These are phyloP conservation scores for Apiospora saccharicola DNA, from an alignment of 2,329 filamentous ascomycete genomes.

Conservation along the genomic window DNA sequence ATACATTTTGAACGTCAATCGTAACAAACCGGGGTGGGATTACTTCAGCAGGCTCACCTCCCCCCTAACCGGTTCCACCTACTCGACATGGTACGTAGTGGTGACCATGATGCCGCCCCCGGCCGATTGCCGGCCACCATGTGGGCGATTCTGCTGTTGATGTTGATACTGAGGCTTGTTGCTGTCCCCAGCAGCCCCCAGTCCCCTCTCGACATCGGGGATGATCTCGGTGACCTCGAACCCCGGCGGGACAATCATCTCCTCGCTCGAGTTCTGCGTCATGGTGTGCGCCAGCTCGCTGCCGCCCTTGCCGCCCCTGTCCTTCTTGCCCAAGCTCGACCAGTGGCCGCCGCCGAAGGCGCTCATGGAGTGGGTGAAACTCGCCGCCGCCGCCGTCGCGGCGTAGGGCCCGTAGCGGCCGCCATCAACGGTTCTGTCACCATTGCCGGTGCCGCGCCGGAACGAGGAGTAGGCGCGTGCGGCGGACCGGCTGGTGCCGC, in stretches of 20 bases:
- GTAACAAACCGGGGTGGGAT: not conserved
- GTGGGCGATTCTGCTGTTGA: not conserved
- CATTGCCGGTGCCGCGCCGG: not conserved
- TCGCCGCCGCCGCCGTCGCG: not conserved
- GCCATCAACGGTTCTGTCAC: not conserved
- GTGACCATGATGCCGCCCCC: slow-evolving; percentile 24
- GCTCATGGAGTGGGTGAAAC: not conserved
- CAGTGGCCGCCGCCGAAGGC: not conserved
- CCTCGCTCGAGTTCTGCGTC: slow-evolving; percentile 19
- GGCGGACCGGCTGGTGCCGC: not conserved
- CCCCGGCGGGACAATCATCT: slow-evolving; percentile 7
- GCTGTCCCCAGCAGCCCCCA: not conserved
- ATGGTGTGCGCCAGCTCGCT: not conserved
- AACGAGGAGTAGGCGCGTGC: slow-evolving; percentile 6
- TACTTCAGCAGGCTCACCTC: too few relatives aligned
- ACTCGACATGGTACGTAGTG: slow-evolving; percentile 25
- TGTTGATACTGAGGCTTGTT: not conserved
- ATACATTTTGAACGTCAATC: not conserved
- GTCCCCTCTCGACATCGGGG: not conserved
- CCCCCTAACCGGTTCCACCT: not conserved
- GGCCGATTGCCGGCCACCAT: not conserved
- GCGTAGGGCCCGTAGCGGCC: not conserved
- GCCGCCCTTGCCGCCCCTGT: not conserved
- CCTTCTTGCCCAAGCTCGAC: not conserved
- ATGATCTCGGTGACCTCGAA: slow-evolving; percentile 12